A percentile compares a stretch with the other conserved stretches of the same genome.
Conservation (phyloP, 345 rosid genomes). For the Eucalyptus marginata region DNA sequence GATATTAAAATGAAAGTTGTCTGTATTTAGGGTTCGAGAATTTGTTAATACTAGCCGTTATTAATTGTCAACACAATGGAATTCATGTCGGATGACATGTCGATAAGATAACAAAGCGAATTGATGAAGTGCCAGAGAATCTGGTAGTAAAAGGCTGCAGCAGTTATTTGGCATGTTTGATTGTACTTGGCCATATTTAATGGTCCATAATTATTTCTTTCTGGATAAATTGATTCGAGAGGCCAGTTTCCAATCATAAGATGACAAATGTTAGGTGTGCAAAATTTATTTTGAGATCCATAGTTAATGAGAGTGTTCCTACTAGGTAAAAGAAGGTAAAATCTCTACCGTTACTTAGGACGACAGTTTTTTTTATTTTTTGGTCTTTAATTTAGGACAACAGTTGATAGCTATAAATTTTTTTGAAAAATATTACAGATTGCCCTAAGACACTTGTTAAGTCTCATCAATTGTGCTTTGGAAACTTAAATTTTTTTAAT, state of each 20-base stretch:
- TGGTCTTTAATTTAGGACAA: too few species aligned
- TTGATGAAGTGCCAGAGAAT: neutral
- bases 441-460: neutral
- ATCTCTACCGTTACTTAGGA: neutral
- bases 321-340: neutral
- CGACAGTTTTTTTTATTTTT: neutral
- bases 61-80: neutral
- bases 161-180: neutral
- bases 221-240: neutral
- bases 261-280: neutral
- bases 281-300: neutral
- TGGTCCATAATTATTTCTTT: neutral
- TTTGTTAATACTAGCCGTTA: neutral
- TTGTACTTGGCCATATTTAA: neutral
- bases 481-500: neutral
- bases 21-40: neutral
- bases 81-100: too few species aligned
- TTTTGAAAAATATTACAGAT: neutral
- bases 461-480: neutral
- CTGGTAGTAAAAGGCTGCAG: neutral
- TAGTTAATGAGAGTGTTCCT: neutral
- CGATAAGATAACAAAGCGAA: neutral
- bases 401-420: neutral
- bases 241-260: neutral
- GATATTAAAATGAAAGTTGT: neutral